Conservation (phyloP, 2,329 filamentous ascomycete species). For the Pseudomassariella vexata region DNA sequence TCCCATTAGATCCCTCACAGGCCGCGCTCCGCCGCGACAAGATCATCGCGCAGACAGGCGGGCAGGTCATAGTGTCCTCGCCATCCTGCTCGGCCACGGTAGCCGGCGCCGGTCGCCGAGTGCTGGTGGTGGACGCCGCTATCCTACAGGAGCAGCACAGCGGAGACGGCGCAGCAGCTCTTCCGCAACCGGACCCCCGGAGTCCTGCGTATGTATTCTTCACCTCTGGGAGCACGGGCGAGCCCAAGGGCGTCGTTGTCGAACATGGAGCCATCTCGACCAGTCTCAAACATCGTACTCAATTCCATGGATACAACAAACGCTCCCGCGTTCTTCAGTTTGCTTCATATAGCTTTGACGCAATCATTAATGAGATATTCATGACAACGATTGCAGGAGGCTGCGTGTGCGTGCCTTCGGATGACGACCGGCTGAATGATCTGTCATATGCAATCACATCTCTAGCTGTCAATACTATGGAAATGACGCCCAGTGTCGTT, state of each 20-base stretch:
- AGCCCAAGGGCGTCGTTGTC: slow-evolving; percentile 14
- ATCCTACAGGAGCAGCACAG: no score
- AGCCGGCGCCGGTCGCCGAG: slow-evolving; percentile 3
- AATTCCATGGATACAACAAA: slow-evolving; percentile 12
- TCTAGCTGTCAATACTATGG: slow-evolving; percentile 17
- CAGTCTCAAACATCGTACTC: no score
- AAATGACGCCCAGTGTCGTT: slow-evolving; percentile 21
- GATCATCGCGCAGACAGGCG: slow-evolving; percentile 11
- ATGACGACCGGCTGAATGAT: slow-evolving; percentile 31
- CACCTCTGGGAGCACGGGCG: slow-evolving; percentile 14
- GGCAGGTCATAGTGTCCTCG: slow-evolving; percentile 10
- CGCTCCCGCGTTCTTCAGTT: slow-evolving; percentile 22
- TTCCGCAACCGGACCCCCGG: slow-evolving; percentile 5
- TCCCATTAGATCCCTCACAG: slow-evolving; percentile 31
- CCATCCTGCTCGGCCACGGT: no score
- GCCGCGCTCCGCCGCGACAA: slow-evolving; percentile 19
- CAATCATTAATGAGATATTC: slow-evolving; percentile 31
- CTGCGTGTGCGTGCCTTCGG: slow-evolving; percentile 33
- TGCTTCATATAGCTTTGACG: slow-evolving; percentile 33
- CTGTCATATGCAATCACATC: slow-evolving; percentile 22
- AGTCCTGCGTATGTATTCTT: slow-evolving; percentile 13
- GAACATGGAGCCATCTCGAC: slow-evolving; percentile 8
- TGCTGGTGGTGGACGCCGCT: slow-evolving; percentile 5
- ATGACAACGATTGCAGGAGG: slow-evolving; percentile 31
- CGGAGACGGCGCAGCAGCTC: not conserved